Evolutionary conservation across 1,284 basidiomycete species (phyloP).

Genomic region (Pseudozyma sp.): DNA sequence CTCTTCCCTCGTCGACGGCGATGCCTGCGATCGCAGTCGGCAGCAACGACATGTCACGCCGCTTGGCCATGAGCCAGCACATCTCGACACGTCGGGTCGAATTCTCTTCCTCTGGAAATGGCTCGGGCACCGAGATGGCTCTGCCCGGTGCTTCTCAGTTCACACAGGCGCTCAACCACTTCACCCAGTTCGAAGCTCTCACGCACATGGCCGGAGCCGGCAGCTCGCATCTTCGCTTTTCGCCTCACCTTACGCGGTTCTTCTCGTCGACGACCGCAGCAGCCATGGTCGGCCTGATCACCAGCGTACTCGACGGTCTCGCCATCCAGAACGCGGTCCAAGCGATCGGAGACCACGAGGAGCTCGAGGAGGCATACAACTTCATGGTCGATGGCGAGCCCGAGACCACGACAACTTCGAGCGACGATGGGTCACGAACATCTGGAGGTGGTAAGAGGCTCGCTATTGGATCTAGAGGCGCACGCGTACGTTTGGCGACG

Average conservation of each 20-base stretch:
- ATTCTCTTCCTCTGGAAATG: conserved; percentile 35
- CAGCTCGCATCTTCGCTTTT: conserved; percentile 55
- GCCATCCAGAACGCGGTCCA: conserved; percentile 50
- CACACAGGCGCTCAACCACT: conserved; percentile 61
- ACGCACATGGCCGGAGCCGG: conserved; percentile 29
- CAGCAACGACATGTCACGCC: conserved; percentile 45
- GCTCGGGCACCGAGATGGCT: conserved; percentile 19
- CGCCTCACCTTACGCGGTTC: conserved; percentile 66
- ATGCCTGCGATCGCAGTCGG: conserved; percentile 42
- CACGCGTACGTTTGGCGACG: conserved; percentile 58
- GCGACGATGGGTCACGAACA: conserved; percentile 15
- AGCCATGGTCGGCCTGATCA: conserved; percentile 41
- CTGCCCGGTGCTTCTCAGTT: conserved; percentile 56
- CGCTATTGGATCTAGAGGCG: conserved; percentile 50
- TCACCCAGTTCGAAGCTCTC: conserved; percentile 57
- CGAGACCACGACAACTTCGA: conserved; percentile 1
- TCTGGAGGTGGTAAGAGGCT: conserved; percentile 21
- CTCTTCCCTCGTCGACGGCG: conserved; percentile 54
- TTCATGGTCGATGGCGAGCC: conserved; percentile 47
- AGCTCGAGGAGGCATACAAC: conserved; percentile 51
- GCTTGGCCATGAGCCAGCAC: conserved; percentile 57
- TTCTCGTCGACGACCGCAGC: conserved; percentile 52
- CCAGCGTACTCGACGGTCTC: conserved; percentile 39
- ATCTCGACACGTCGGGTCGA: conserved; percentile 44
- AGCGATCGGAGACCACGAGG: conserved; percentile 60